Evolutionary conservation across 495 filamentous ascomycete genomes (phyloP).

Genomic region (Ramalina peruviana): DNA sequence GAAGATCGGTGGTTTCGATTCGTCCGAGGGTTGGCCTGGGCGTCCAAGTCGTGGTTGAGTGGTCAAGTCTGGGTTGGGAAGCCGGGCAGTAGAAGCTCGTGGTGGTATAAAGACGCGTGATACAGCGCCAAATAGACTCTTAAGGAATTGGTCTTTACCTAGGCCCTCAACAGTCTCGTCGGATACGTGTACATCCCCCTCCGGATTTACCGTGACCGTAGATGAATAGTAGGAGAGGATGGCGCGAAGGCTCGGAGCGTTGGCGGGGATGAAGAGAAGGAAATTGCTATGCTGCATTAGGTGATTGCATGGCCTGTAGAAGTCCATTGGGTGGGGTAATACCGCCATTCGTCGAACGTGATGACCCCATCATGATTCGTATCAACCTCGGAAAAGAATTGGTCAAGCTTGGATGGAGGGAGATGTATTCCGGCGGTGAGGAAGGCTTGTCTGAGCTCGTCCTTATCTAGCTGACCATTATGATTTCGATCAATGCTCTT

Average conservation of each 20-base stretch:
- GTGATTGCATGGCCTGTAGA: background rate
- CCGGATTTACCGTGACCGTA: constrained; percentile 76
- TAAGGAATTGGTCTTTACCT: constrained; percentile 81
- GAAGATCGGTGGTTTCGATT: constrained; percentile 7
- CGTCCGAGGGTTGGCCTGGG: background rate
- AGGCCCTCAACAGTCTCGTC: constrained; percentile 79
- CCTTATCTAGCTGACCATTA: constrained; percentile 80
- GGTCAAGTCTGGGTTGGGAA: background rate
- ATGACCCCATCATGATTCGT: constrained; percentile 79
- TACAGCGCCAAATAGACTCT: constrained; percentile 52
- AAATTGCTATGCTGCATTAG: constrained; percentile 55
- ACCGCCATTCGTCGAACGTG: constrained; percentile 94
- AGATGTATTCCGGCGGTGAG: constrained; percentile 63
- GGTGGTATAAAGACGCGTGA: constrained; percentile 11
- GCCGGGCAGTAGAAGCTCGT: background rate
- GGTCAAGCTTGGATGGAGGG: constrained; percentile 58
- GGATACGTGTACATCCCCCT: constrained; percentile 86
- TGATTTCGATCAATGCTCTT: constrained; percentile 72
- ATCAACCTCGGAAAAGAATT: constrained; percentile 83
- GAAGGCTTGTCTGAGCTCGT: constrained; percentile 68
- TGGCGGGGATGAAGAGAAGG: constrained; percentile 79
- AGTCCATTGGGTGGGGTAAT: constrained; percentile 19
- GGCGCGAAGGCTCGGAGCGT: constrained; percentile 58
- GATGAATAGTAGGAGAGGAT: constrained; percentile 87
- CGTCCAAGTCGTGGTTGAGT: background rate